Percentiles rank a stretch among this genome's conserved stretches.
These are phyloP conservation scores for Clarireedia paspali DNA, from an alignment of 2,329 filamentous ascomycete species.

Conservation along the genomic window DNA sequence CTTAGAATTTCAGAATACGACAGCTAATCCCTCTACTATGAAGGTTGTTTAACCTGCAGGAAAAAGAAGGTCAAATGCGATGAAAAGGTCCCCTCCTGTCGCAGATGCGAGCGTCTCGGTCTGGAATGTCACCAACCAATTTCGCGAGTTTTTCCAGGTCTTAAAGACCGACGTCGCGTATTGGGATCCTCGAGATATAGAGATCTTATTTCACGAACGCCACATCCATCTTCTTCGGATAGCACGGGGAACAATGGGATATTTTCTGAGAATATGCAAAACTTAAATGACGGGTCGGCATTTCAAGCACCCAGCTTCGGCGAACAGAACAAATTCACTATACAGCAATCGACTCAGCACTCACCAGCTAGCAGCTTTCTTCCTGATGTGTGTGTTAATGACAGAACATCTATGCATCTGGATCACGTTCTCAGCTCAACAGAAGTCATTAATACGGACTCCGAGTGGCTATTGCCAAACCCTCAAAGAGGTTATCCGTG, in stretches of 20 bases:
- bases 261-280: neutral
- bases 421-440: neutral
- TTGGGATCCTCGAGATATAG: constrained; percentile 19
- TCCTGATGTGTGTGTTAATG: neutral
- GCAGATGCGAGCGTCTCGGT: constrained; percentile 18
- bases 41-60: constrained; percentile 10
- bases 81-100: neutral
- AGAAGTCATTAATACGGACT: neutral
- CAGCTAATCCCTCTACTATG: neutral
- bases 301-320: neutral
- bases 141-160: constrained; percentile 24
- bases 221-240: constrained; percentile 13
- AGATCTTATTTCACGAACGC: constrained; percentile 27
- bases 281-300: neutral
- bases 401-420: neutral
- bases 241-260: neutral
- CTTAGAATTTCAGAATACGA: no score
- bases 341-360: neutral
- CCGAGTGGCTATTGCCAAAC: neutral
- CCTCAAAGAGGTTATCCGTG: neutral
- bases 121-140: constrained; percentile 11
- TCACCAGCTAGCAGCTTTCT: neutral
- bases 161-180: constrained; percentile 25
- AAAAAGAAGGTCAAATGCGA: constrained; percentile 12
- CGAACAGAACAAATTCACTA: neutral